Evolutionary conservation across 208 protist genomes (phyloP).

Genomic region (Acanthamoeba quina): DNA sequence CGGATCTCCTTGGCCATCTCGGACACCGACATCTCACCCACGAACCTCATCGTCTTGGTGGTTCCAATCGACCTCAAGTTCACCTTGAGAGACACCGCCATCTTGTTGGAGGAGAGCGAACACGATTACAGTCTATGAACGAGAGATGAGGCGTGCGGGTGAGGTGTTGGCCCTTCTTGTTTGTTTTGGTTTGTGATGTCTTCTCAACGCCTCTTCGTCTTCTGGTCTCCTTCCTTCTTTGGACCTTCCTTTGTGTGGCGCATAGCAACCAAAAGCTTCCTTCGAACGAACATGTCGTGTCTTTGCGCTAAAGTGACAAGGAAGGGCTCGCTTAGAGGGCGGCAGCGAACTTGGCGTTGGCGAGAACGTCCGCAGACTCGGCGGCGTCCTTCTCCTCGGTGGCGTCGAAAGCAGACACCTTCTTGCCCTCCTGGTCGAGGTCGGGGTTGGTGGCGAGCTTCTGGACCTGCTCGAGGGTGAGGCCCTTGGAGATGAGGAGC

Average conservation of each 20-base stretch:
- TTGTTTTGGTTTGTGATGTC: too few species aligned
- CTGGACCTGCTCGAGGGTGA: slow-evolving; percentile 58
- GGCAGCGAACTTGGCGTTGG: slow-evolving; percentile 46
- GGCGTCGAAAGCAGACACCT: slow-evolving; percentile 72
- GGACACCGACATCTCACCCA: slow-evolving; percentile 65
- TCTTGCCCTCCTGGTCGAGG: slow-evolving; percentile 72
- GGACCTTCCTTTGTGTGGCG: too few species aligned
- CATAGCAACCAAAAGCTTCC: too few species aligned
- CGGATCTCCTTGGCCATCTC: slow-evolving; percentile 71
- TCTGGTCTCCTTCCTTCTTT: too few species aligned
- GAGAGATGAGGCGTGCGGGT: too few species aligned
- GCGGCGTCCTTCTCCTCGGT: slow-evolving; percentile 73
- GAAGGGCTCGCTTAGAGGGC: slow-evolving; percentile 25
- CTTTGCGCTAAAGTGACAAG: background rate
- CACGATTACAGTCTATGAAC: too few species aligned
- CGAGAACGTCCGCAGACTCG: slow-evolving; percentile 35
- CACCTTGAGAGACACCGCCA: slow-evolving; percentile 68
- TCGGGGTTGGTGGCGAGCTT: slow-evolving; percentile 74
- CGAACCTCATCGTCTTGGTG: slow-evolving; percentile 68
- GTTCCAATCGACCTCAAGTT: slow-evolving; percentile 59
- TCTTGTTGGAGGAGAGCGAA: background rate
- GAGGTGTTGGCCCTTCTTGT: too few species aligned
- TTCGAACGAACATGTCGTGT: too few species aligned
- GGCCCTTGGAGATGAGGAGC: slow-evolving; percentile 73
- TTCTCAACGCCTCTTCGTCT: too few species aligned